phyloP scores from a whole-genome alignment of 192 early-diverging fungal species.

The Podochytrium sp. region DNA sequence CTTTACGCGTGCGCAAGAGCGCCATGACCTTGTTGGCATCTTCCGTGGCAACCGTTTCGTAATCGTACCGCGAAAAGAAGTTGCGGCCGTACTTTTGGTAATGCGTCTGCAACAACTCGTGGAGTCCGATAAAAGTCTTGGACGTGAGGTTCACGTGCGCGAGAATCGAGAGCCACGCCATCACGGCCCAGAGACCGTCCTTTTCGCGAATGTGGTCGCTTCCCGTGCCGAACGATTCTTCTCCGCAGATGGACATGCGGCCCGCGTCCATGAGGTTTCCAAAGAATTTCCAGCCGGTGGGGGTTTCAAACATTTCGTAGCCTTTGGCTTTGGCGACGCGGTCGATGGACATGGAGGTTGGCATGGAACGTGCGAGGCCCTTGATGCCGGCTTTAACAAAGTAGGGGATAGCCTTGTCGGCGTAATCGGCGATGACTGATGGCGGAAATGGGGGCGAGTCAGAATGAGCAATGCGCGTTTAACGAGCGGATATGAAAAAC shows the following conservation, averaged over 20 bases:
- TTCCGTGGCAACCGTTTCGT: constrained; percentile 89
- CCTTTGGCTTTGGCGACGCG: constrained; percentile 82
- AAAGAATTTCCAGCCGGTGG: constrained; percentile 93
- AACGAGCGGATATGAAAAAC: background rate
- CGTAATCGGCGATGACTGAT: constrained; percentile 86
- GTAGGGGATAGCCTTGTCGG: constrained; percentile 85
- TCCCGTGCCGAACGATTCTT: constrained; percentile 98
- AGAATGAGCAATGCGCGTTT: background rate
- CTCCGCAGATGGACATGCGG: constrained; percentile 92
- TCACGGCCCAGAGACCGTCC: constrained; percentile 96
- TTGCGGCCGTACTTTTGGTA: constrained; percentile 89
- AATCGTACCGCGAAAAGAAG: constrained; percentile 96
- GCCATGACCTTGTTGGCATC: constrained; percentile 80
- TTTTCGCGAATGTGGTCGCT: constrained; percentile 99
- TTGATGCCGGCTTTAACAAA: constrained; percentile 82
- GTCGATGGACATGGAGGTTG: constrained; percentile 91
- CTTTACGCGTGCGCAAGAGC: constrained; percentile 63
- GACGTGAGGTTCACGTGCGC: constrained; percentile 69
- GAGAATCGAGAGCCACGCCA: constrained; percentile 94
- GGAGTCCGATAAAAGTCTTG: constrained; percentile 57
- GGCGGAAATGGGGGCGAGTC: background rate
- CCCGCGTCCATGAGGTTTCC: constrained; percentile 98
- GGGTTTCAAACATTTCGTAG: constrained; percentile 82
- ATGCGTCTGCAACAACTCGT: constrained; percentile 81
- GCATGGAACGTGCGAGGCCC: constrained; percentile 94